Evolutionary conservation across 371 early-diverging fungal genomes (phyloP).

Genomic region (Nosema granulosis): DNA sequence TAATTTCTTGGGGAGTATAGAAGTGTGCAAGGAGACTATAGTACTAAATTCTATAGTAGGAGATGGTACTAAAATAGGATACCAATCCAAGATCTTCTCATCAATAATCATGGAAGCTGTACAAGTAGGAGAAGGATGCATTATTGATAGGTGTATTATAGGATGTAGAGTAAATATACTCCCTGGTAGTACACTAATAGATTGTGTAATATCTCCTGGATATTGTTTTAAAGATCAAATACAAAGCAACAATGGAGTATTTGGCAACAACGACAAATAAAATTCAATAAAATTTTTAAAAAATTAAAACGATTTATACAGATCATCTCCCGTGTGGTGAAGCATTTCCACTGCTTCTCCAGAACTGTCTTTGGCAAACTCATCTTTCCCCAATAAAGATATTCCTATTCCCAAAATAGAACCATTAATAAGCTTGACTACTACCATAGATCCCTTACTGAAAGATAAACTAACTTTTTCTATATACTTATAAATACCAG

Average conservation of each 20-base stretch:
- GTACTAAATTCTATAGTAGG: constrained; percentile 40
- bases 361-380: constrained; percentile 12
- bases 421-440: constrained; percentile 33
- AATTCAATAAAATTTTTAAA: not conserved
- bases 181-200: constrained; percentile 14
- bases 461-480: constrained; percentile 22
- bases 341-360: constrained; percentile 46
- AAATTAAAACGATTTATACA: constrained; percentile 25
- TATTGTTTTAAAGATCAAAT: constrained; percentile 22
- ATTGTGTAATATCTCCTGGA: constrained; percentile 40
- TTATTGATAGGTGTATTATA: constrained; percentile 29
- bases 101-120: constrained; percentile 39
- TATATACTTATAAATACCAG: constrained; percentile 62
- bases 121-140: constrained; percentile 26
- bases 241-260: no score
- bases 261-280: no score
- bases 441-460: constrained; percentile 43
- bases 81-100: constrained; percentile 15
- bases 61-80: constrained; percentile 17
- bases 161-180: constrained; percentile 36
- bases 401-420: constrained; percentile 48
- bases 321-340: constrained; percentile 39
- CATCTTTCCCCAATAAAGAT: constrained; percentile 31
- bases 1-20: constrained; percentile 23
- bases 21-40: not conserved